These are phyloP conservation scores for Solanum paucissectum DNA, from an alignment of 257 asterid genomes.

Conservation along the genomic window DNA sequence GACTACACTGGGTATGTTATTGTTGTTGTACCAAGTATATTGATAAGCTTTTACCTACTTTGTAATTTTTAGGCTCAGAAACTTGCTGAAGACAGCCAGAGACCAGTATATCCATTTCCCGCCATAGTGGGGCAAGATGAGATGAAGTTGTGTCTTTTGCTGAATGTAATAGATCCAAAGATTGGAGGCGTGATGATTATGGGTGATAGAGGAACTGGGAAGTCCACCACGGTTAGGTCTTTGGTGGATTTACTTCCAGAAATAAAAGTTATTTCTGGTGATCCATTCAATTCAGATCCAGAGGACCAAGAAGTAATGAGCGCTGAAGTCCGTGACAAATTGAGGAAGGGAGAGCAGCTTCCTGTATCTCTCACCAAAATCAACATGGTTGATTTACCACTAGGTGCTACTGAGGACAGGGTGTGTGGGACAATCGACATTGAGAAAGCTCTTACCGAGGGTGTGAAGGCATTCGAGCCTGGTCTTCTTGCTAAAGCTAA, in stretches of 20 bases:
- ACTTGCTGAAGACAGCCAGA: constrained; percentile 56
- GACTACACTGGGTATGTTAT: not conserved
- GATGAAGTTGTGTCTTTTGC: constrained; percentile 78
- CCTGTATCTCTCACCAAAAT: constrained; percentile 45
- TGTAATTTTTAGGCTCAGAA: constrained; percentile 33
- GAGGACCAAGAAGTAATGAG: constrained; percentile 81
- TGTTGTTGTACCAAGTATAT: not conserved
- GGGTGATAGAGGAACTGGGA: constrained; percentile 98
- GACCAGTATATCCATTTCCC: constrained; percentile 94
- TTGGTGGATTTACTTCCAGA: constrained; percentile 83
- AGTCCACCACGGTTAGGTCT: constrained; percentile 84
- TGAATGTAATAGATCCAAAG: constrained; percentile 89
- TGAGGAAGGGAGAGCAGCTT: constrained; percentile 42
- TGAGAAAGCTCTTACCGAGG: constrained; percentile 91
- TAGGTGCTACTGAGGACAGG: constrained; percentile 92
- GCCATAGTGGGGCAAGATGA: constrained; percentile 98
- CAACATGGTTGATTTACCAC: constrained; percentile 88
- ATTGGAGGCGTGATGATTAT: constrained; percentile 99
- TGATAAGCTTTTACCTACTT: not conserved
- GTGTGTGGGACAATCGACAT: constrained; percentile 93
- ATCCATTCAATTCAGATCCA: constrained; percentile 92
- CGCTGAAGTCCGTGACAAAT: constrained; percentile 59
- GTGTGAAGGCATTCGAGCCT: constrained; percentile 93
- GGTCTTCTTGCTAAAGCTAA: constrained; percentile 92
- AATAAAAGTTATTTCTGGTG: constrained; percentile 66